Evolutionary conservation across 2,329 filamentous ascomycete species (phyloP).

Genomic region (Apiospora rasikravindrae): DNA sequence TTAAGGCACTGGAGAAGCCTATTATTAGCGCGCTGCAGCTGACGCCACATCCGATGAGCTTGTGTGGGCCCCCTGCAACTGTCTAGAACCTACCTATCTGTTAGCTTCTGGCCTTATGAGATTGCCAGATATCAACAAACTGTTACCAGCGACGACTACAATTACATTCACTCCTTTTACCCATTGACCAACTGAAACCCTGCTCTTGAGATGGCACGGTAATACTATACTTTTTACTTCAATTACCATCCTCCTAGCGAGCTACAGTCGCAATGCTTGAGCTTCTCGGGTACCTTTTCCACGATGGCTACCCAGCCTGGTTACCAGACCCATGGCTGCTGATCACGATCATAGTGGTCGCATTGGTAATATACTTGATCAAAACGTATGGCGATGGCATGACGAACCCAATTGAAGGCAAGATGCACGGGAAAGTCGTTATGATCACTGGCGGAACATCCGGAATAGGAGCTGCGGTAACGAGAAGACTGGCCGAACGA

Average conservation of each 20-base stretch:
- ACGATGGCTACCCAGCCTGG: slow-evolving; percentile 56
- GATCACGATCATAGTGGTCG: slow-evolving; percentile 43
- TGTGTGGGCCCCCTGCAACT: not conserved
- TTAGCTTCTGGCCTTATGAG: slow-evolving; percentile 6
- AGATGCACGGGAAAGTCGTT: slow-evolving; percentile 92
- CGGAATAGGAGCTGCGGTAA: slow-evolving; percentile 82
- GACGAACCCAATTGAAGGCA: slow-evolving; percentile 74
- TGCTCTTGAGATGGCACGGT: slow-evolving; percentile 27
- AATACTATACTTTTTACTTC: not conserved
- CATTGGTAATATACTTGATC: slow-evolving; percentile 48
- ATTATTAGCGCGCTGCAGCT: slow-evolving; percentile 7
- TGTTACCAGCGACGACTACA: not conserved
- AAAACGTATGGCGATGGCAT: slow-evolving; percentile 83
- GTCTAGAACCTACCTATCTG: not conserved
- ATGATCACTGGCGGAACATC: slow-evolving; percentile 95
- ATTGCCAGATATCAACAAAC: slow-evolving; percentile 12
- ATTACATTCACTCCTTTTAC: not conserved
- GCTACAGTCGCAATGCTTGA: slow-evolving; percentile 54
- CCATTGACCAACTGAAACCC: not conserved
- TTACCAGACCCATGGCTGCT: slow-evolving; percentile 51
- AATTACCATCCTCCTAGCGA: not conserved
- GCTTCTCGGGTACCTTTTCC: slow-evolving; percentile 52
- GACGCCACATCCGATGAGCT: slow-evolving; percentile 16
- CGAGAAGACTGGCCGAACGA: slow-evolving; percentile 74
- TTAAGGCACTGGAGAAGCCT: not conserved